Percentiles rank a stretch among this genome's conserved stretches.
These are phyloP conservation scores for Pulveroboletus sp. DNA, from an alignment of 768 basidiomycete species.

Conservation along the genomic window DNA sequence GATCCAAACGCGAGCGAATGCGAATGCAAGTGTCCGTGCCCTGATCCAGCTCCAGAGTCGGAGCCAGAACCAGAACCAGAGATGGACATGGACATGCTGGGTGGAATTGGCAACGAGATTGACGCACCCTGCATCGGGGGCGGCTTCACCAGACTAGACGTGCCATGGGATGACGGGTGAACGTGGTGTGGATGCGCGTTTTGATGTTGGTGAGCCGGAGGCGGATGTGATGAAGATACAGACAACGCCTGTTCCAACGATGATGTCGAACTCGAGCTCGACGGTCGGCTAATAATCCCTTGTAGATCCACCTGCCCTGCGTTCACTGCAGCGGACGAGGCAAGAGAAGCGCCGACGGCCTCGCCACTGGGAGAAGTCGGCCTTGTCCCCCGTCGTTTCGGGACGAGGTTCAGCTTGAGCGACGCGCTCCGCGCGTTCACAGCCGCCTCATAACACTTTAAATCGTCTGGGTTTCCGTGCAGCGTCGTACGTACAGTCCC, in stretches of 20 bases:
- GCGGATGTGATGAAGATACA: conserved; percentile 8
- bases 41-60: background rate
- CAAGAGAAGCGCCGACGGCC: conserved; percentile 6
- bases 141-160: conserved; percentile 16
- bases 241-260: conserved; percentile 43
- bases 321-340: background rate
- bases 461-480: conserved; percentile 53
- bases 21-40: conserved; percentile 1
- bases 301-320: conserved; percentile 17
- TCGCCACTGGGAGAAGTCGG: conserved; percentile 14
- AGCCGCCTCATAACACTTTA: conserved; percentile 71
- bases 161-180: conserved; percentile 2
- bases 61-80: too few relatives aligned
- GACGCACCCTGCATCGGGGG: conserved; percentile 27
- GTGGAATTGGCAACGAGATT: conserved; percentile 35
- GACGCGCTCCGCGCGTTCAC: conserved; percentile 66
- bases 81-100: conserved; percentile 11
- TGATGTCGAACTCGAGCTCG: conserved; percentile 36
- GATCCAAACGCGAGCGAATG: conserved; percentile 6
- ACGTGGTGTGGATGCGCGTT: background rate
- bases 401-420: conserved; percentile 52
- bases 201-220: background rate
- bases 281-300: conserved; percentile 33
- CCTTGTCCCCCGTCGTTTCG: conserved; percentile 34
- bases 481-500: conserved; percentile 36